Percentiles rank a stretch among this genome's conserved stretches.
These are phyloP conservation scores for Colletotrichum acutatum DNA, from an alignment of 2,329 filamentous ascomycete species.

Conservation along the genomic window DNA sequence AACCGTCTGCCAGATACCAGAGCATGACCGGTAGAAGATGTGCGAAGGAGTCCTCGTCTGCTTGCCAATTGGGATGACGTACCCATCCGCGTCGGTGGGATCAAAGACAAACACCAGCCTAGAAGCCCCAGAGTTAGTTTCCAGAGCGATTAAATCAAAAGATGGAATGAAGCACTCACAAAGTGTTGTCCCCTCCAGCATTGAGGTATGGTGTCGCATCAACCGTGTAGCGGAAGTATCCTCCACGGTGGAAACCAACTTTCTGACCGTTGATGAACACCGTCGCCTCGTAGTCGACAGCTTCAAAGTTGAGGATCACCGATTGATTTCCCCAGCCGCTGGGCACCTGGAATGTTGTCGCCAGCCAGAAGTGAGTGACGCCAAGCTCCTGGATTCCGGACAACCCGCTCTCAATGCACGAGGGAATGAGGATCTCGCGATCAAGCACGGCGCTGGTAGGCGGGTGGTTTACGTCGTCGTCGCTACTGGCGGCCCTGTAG, in stretches of 20 bases:
- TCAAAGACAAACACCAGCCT: slow-evolving; percentile 75
- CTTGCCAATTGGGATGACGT: slow-evolving; percentile 74
- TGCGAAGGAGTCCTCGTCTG: slow-evolving; percentile 66
- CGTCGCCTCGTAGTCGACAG: slow-evolving; percentile 67
- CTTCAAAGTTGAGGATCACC: slow-evolving; percentile 67
- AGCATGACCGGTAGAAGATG: slow-evolving; percentile 79
- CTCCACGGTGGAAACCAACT: slow-evolving; percentile 66
- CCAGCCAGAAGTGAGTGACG: slow-evolving; percentile 59
- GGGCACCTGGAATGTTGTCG: slow-evolving; percentile 62
- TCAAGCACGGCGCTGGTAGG: slow-evolving; percentile 43
- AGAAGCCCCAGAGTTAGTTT: background rate
- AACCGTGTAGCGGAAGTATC: slow-evolving; percentile 70
- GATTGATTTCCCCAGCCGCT: slow-evolving; percentile 54
- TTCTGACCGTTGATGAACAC: slow-evolving; percentile 68
- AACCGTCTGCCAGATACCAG: slow-evolving; percentile 79
- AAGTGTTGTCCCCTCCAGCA: slow-evolving; percentile 59
- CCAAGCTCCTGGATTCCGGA: slow-evolving; percentile 59
- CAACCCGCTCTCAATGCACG: slow-evolving; percentile 57
- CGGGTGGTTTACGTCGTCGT: slow-evolving; percentile 36
- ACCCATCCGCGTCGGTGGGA: slow-evolving; percentile 67
- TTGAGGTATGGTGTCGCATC: slow-evolving; percentile 63
- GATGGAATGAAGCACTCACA: slow-evolving; percentile 51
- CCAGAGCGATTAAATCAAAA: too few species aligned
- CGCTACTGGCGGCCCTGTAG: slow-evolving; percentile 51
- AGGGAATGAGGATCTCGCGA: slow-evolving; percentile 55